Conservation (phyloP, 2,329 filamentous ascomycete species). For the Tolypocladium tropicale region DNA sequence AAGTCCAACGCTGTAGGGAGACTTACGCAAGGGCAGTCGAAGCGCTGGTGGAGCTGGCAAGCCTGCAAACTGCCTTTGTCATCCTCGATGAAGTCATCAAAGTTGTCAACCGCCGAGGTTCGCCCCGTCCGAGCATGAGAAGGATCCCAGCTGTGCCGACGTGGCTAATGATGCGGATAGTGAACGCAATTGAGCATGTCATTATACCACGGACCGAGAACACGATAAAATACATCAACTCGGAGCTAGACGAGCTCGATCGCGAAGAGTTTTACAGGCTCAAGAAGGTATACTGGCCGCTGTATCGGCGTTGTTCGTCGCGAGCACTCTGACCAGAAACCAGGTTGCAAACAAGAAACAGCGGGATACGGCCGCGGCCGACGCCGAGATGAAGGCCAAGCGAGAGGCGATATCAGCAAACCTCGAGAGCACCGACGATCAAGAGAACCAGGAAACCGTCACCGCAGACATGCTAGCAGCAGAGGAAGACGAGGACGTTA, state of each 20-base stretch:
- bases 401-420: conserved; percentile 39
- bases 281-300: conserved; percentile 54
- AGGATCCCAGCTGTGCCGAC: conserved; percentile 7
- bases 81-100: conserved; percentile 99
- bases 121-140: conserved; percentile 12
- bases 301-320: neutral
- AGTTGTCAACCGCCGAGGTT: conserved; percentile 90
- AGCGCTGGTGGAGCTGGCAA: conserved; percentile 88
- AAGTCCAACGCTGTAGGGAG: conserved; percentile 89
- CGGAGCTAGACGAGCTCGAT: conserved; percentile 92
- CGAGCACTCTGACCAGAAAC: neutral
- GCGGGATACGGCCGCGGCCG: conserved; percentile 59
- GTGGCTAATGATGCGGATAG: conserved; percentile 28
- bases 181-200: conserved; percentile 93
- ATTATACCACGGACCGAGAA: conserved; percentile 98
- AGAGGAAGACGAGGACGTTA: conserved; percentile 74
- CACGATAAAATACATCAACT: conserved; percentile 99
- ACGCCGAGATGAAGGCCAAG: conserved; percentile 67
- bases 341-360: conserved; percentile 74
- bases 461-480: conserved; percentile 61
- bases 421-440: conserved; percentile 18
- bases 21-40: conserved; percentile 95
- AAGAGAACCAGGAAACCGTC: conserved; percentile 26
- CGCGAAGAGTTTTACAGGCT: conserved; percentile 96
- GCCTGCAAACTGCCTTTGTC: conserved; percentile 93